Base-by-base conservation (phyloP, 805 yeast species). In the Vanderwaltozyma verrucispora region DNA sequence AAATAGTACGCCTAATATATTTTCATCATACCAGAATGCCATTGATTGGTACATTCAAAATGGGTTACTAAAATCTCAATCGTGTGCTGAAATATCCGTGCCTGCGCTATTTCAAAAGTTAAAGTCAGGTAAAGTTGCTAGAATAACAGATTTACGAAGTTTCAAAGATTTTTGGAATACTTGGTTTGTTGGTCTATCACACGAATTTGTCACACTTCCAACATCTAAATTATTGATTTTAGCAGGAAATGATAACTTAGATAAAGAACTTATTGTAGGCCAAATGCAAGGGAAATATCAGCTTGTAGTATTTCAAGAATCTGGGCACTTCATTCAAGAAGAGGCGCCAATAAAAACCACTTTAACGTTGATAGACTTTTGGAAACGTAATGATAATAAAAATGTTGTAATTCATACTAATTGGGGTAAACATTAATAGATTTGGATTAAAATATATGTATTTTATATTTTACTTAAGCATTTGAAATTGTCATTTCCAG, bases 231-330 rank as follows among this genome's bases (percentile, higher is more conserved):
- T 92, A 37, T 68, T 92, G 29, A 68, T 92, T 1, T 61, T 94
- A 13, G 94, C 97, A 0, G 95, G 95, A 3, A 81, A 88, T 36
- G 96, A 92, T 47, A 76, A 82, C 16, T 67, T 94, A 23, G 98
- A 92, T 60, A 86, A 80, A 45, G 73, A 73, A 28, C 65, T 92
- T 33, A 86, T 88, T 59, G 77, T 92, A 36, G 99, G 96, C 1
- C 98, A 94, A 60, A 92, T 92, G 98, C 97, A 88, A 61, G 99
- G 99, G 2, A 80, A 77, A 55, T 92, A 81, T 58, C 99, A 94
- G 60, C 68, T 92, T 29, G 77, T 84, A 12, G 92, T 87, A 4
- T 80, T 86, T 55, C 75, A 71, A 44, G 80, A 78, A 38, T 67
- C 87, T 2, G 96, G 97, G 1, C 99, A 92, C 61, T 92, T 88